Conservation (phyloP, 208 protist species). For the Trypanosoma boissoni region DNA sequence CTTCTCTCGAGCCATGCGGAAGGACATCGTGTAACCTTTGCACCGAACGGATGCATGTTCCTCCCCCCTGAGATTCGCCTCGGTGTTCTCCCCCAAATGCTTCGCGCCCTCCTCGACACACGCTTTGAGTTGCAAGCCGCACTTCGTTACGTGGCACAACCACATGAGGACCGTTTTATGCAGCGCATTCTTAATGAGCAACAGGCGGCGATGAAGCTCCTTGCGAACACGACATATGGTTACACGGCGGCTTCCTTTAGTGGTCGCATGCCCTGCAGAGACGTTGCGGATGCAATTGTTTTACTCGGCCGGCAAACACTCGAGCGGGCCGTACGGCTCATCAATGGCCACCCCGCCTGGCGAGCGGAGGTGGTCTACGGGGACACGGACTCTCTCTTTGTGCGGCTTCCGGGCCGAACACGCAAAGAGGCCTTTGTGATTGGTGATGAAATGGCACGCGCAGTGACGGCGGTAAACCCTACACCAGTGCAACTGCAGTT, state of each 20-base stretch:
- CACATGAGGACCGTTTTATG: slow-evolving; percentile 42
- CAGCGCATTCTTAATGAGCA: slow-evolving; percentile 91
- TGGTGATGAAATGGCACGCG: slow-evolving; percentile 72
- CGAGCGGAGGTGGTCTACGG: slow-evolving; percentile 98
- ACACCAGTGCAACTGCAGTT: slow-evolving; percentile 98
- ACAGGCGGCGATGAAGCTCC: slow-evolving; percentile 98
- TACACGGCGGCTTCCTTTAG: slow-evolving; percentile 98
- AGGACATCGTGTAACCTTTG: slow-evolving; percentile 41
- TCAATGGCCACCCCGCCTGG: slow-evolving; percentile 94
- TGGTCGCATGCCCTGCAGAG: slow-evolving; percentile 98
- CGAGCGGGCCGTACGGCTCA: slow-evolving; percentile 93
- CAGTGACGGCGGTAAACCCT: slow-evolving; percentile 92
- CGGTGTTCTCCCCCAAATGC: slow-evolving; percentile 77
- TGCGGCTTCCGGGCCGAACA: slow-evolving; percentile 60
- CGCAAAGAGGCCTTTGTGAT: slow-evolving; percentile 63
- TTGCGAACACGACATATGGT: slow-evolving; percentile 99
- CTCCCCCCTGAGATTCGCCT: slow-evolving; percentile 40
- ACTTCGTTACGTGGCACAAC: slow-evolving; percentile 57
- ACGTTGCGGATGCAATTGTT: slow-evolving; percentile 94
- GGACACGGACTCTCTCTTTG: slow-evolving; percentile 99
- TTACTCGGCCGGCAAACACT: slow-evolving; percentile 99
- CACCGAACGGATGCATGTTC: slow-evolving; percentile 82
- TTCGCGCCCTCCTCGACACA: slow-evolving; percentile 68
- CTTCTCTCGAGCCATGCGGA: slow-evolving; percentile 88
- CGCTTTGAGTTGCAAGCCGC: slow-evolving; percentile 83